Base-by-base conservation (phyloP, 176 grass and related monocot species). In the Oryza brachyantha region DNA sequence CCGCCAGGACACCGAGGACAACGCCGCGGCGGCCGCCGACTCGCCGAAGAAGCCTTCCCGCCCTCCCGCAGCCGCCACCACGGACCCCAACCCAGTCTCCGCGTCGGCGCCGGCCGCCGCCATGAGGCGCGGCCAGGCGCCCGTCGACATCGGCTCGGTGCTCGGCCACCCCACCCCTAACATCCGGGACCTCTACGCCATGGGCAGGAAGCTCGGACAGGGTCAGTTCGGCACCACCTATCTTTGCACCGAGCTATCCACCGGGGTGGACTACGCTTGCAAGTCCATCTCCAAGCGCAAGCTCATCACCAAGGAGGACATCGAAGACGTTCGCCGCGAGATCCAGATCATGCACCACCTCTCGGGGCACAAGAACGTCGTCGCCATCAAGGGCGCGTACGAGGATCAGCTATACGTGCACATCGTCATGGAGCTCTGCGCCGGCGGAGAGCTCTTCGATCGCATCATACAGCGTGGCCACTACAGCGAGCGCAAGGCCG, bases 281-380 rank as follows among this genome's bases (percentile, higher is more conserved):
- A 99, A 99, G 73, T 91, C 92, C 43, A 99, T 99, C 68, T 78
- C 96, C 46, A 99, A 99, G 88, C 88, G 96, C 70, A 99, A 99
- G 88, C 92, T 99, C 81, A 95, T 99, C 82, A 81, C 92, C 25
- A 84, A 10, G 72, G 96, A 99, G 86, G 96, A 99, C 66, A 19
- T 99, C 28, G 92, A 99, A 28, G 96, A 99, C 78, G 96, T 99
- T 66, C 88, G 96, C n/a, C 88, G 96, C 61, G 96, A 99, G 96
- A 99, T 99, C 90, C 96, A 99, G 88, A 99, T 99, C 86, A 93
- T 99, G 90, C 96, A 99, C 78, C 96, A 99, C 86, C 90, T 99
- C 41, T 84, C 96, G 0, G 96, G 92, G 0, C 92, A 95, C 81
- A 81, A 6, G 3, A 99, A 99, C 85, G 86, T 99, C 38, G 96